phyloP scores from a whole-genome alignment of 208 protist genomes.

The Tritrichomonas musculus region DNA sequence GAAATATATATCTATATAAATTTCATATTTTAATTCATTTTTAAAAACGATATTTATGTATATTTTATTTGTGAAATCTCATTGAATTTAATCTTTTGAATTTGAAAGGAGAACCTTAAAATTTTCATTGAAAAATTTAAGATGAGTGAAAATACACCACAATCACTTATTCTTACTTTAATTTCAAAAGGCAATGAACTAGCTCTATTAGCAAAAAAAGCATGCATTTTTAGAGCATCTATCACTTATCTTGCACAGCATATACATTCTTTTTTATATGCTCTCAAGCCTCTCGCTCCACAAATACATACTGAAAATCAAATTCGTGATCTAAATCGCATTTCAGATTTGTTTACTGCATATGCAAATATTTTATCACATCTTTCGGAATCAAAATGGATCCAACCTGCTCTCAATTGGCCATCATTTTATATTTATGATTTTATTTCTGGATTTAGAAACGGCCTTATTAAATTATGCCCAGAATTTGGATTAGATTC shows the following conservation, averaged over 20 bases:
- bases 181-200: background rate
- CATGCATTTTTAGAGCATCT: constrained; percentile 1
- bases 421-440: background rate
- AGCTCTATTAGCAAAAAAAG: background rate
- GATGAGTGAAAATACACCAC: background rate
- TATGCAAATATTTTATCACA: background rate
- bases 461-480: background rate
- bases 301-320: background rate
- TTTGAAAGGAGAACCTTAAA: too few relatives aligned
- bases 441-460: background rate
- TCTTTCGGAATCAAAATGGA: background rate
- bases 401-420: constrained; percentile 22
- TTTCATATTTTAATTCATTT: too few relatives aligned
- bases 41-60: too few relatives aligned
- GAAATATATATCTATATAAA: too few relatives aligned
- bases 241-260: background rate
- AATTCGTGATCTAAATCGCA: background rate
- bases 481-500: background rate
- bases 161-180: background rate
- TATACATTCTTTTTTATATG: background rate
- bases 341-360: background rate
- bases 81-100: too few relatives aligned
- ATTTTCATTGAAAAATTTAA: too few relatives aligned
- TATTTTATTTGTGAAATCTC: too few relatives aligned
- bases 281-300: background rate